Evolutionary conservation across 371 early-diverging fungal species (phyloP), one percentile per base, ranked within the genome.

Genomic region (Mucor saturninus): DNA sequence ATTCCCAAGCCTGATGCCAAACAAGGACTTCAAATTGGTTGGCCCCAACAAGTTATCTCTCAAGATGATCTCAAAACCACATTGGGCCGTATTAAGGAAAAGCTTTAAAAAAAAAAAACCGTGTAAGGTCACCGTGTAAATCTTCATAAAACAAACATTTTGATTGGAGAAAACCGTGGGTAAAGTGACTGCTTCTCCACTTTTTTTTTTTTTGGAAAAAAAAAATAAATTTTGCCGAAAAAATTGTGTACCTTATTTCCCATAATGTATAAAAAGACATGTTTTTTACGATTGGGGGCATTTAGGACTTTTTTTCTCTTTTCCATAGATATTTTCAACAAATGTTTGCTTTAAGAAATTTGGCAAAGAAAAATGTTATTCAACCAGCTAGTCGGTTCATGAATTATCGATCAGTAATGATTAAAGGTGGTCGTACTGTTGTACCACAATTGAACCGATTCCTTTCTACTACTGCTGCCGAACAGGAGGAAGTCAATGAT

Each of bases 1-100:
- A 95, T 95, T 64, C 94, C 94, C 35, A 94, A 94, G 82, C 86
- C 89, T 38, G 81, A 72, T 49, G 74, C 71, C 8, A 77, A 81
- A 5, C 87, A 91, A 49, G 95, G 95, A 15, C 74, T 95, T 49
- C 75, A 69, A 15, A 79, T 95, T 66, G 77, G 83, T 14, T 94
- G 95, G 95, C 68, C 69, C 31, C 70, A 74, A 51, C 60, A 64
- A 30, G 49, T 73, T 28, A 61, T 72, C 15, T 56, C 68, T 28
- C 62, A 74, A 59, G 78, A 83, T 14, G 75, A 76, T 30, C 61
- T 79, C 31, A 69, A 74, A 15, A 45, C 56, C 13, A 74, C 50
- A 28, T 68, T 75, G 61, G 61, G 39, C 7, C 54, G 68, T 26
- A 77, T 81, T 65, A 77, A 75, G 57, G 59, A 75, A 57, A 75